A percentile compares a stretch with the other conserved stretches of the same genome.
phyloP scores from a whole-genome alignment of 305 asterid genomes.

The Fraxinus floribunda region DNA sequence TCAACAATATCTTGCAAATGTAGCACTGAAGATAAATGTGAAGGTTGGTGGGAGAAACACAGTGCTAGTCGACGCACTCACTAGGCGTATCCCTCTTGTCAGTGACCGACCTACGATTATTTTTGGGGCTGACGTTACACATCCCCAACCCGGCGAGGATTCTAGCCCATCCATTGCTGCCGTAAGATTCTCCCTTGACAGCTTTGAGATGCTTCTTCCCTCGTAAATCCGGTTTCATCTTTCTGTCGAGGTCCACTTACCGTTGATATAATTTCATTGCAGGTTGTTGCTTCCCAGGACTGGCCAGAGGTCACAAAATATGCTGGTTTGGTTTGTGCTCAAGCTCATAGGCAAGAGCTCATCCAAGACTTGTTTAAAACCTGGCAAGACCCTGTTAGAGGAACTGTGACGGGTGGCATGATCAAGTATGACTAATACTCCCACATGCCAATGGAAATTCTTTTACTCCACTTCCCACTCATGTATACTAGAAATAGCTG shows the following conservation, averaged over 20 bases:
- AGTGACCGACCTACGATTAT: slow-evolving; percentile 90
- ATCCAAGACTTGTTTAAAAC: slow-evolving; percentile 82
- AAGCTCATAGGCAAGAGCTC: slow-evolving; percentile 93
- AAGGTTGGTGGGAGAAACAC: slow-evolving; percentile 97
- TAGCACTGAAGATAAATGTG: slow-evolving; percentile 83
- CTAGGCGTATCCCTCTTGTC: slow-evolving; percentile 87
- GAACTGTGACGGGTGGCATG: slow-evolving; percentile 91
- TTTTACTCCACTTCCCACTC: not conserved
- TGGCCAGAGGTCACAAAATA: slow-evolving; percentile 97
- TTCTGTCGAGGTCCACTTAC: not conserved
- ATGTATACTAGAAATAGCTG: not conserved
- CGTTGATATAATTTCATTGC: slow-evolving; percentile 21
- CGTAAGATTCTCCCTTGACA: slow-evolving; percentile 35
- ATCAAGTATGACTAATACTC: slow-evolving; percentile 52
- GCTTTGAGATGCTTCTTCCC: not conserved
- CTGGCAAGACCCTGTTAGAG: slow-evolving; percentile 85
- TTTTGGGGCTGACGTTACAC: slow-evolving; percentile 98
- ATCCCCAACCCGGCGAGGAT: slow-evolving; percentile 98
- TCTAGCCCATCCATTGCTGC: slow-evolving; percentile 98
- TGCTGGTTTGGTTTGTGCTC: slow-evolving; percentile 94
- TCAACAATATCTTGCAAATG: slow-evolving; percentile 96
- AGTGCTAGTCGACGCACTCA: slow-evolving; percentile 78
- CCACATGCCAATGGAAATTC: not conserved
- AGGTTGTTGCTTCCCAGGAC: slow-evolving; percentile 99
- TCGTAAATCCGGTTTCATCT: not conserved